phyloP scores from a whole-genome alignment of 306 rosid species.

The Cucurbita maxima region DNA sequence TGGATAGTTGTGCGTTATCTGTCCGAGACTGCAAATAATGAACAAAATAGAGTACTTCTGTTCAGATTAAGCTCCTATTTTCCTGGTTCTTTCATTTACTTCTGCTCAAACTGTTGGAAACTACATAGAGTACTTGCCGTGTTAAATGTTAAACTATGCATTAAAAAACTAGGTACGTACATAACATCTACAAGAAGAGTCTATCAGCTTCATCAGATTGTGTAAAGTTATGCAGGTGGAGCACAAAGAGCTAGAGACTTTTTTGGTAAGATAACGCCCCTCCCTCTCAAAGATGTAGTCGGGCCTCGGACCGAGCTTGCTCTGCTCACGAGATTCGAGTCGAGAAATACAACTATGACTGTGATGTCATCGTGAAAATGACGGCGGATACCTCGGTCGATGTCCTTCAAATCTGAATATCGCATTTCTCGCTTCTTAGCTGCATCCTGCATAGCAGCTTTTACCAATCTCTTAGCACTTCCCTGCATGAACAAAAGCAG shows the following conservation, averaged over 20 bases:
- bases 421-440: slow-evolving; percentile 92
- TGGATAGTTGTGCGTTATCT: slow-evolving; percentile 42
- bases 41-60: neutral
- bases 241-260: slow-evolving; percentile 30
- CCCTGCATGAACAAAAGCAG: slow-evolving; percentile 36
- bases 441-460: slow-evolving; percentile 65
- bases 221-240: slow-evolving; percentile 19
- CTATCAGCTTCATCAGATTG: slow-evolving; percentile 9
- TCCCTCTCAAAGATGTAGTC: slow-evolving; percentile 49
- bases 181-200: neutral
- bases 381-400: slow-evolving; percentile 80
- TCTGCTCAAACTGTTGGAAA: slow-evolving; percentile 17
- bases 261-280: slow-evolving; percentile 30
- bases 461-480: slow-evolving; percentile 71
- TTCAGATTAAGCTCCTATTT: neutral
- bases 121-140: slow-evolving; percentile 24
- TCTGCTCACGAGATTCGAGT: slow-evolving; percentile 60
- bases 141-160: slow-evolving; percentile 27
- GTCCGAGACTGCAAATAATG: neutral
- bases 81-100: slow-evolving; percentile 17
- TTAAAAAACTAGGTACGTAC: neutral
- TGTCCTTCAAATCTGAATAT: slow-evolving; percentile 77
- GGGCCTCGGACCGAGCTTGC: slow-evolving; percentile 52
- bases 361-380: slow-evolving; percentile 90
- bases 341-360: slow-evolving; percentile 56